A percentile compares a stretch with the other conserved stretches of the same genome.
phyloP scores from a whole-genome alignment of 2,329 filamentous ascomycete genomes.

The Verticillium dahliae region DNA sequence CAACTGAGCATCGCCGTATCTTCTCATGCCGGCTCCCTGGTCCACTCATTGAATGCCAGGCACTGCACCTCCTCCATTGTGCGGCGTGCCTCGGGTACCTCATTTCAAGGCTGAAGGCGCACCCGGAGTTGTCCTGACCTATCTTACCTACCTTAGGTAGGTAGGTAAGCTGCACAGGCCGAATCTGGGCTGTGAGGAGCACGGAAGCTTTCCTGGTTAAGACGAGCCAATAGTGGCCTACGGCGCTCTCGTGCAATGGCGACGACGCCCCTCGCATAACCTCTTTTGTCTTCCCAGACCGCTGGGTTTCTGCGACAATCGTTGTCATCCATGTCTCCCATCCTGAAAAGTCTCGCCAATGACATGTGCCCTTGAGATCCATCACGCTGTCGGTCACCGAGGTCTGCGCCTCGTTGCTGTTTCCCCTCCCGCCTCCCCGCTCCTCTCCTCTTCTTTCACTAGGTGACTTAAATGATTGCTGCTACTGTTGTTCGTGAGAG shows the following conservation, averaged over 20 bases:
- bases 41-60: neutral
- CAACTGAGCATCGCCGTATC: neutral
- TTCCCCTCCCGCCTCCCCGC: neutral
- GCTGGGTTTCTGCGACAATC: too few species aligned
- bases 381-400: neutral
- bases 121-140: neutral
- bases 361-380: neutral
- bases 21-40: neutral
- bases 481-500: neutral
- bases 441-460: neutral
- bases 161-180: neutral
- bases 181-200: too few species aligned
- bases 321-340: neutral
- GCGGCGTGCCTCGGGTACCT: neutral
- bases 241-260: too few species aligned
- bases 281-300: too few species aligned
- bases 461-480: neutral
- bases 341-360: neutral
- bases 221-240: too few species aligned
- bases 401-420: neutral
- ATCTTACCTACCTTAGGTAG: too few species aligned
- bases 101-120: neutral
- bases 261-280: too few species aligned
- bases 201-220: too few species aligned
- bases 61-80: neutral